These are phyloP conservation scores for Kondoa subrosea DNA, from an alignment of 768 basidiomycete species.

Conservation along the genomic window DNA sequence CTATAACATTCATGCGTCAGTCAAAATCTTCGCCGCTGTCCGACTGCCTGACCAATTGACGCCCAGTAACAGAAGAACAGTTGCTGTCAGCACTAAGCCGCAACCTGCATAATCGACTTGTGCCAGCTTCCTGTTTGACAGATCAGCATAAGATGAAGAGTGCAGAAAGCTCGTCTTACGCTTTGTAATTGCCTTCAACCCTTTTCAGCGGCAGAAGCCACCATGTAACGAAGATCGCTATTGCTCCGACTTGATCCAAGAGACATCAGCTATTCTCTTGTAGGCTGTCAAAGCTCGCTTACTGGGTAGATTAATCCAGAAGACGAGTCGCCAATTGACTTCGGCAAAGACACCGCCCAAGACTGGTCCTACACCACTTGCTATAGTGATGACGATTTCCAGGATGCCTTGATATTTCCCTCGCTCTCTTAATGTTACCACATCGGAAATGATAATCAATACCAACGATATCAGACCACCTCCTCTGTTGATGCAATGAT, in stretches of 20 bases:
- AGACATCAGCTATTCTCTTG: conserved; percentile 14
- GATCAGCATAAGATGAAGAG: conserved; percentile 49
- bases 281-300: neutral
- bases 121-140: conserved; percentile 47
- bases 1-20: too few species aligned
- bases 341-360: neutral
- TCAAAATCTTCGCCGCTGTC: too few species aligned
- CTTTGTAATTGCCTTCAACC: neutral
- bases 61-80: conserved; percentile 30
- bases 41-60: conserved; percentile 21
- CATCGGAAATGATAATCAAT: conserved; percentile 25
- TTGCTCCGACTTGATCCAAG: conserved; percentile 12
- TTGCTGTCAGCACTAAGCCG: conserved; percentile 32
- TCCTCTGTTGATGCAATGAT: neutral
- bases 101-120: conserved; percentile 34
- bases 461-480: neutral
- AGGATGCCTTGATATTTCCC: conserved; percentile 31
- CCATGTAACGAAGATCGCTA: neutral
- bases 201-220: conserved; percentile 1
- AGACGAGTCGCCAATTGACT: conserved; percentile 9
- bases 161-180: conserved; percentile 46
- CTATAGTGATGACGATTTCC: neutral
- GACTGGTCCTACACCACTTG: conserved; percentile 29
- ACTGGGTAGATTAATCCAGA: conserved; percentile 31
- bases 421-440: conserved; percentile 29